phyloP scores from a whole-genome alignment of 192 early-diverging fungal genomes.

The Backusella tarrabulga region DNA sequence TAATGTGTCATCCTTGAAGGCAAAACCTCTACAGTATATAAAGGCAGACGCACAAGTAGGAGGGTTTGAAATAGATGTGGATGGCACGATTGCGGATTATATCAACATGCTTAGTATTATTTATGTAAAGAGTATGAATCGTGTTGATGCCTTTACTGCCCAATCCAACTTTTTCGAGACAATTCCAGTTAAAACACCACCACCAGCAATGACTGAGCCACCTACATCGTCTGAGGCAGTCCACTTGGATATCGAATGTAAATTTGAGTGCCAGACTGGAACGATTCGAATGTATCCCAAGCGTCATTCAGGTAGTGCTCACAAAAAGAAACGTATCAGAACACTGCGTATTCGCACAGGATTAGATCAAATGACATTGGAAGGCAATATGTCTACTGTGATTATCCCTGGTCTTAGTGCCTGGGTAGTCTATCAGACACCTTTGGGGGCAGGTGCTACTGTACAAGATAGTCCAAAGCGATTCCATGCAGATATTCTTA shows the following conservation, averaged over 20 bases:
- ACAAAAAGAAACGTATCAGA: constrained; percentile 26
- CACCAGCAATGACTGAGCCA: neutral
- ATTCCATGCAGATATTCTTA: constrained; percentile 60
- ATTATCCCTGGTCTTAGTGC: constrained; percentile 53
- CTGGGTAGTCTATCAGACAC: constrained; percentile 44
- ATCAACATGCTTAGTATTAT: constrained; percentile 62
- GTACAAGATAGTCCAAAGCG: constrained; percentile 34
- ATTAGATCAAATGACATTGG: neutral
- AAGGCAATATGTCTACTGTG: constrained; percentile 48
- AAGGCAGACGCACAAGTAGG: constrained; percentile 56
- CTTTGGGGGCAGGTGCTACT: constrained; percentile 38
- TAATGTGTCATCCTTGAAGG: constrained; percentile 41
- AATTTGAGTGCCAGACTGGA: constrained; percentile 49
- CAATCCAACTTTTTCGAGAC: constrained; percentile 19
- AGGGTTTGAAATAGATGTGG: constrained; percentile 75
- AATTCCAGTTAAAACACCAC: neutral
- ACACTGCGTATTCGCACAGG: constrained; percentile 3
- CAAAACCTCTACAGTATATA: constrained; percentile 39
- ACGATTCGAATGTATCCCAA: constrained; percentile 54
- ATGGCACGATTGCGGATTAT: constrained; percentile 63
- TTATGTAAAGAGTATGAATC: constrained; percentile 57
- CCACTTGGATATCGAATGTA: constrained; percentile 47
- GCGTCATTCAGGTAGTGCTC: constrained; percentile 30
- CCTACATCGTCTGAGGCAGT: constrained; percentile 18
- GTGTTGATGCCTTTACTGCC: constrained; percentile 49